Evolutionary conservation across 139 green algal genomes (phyloP), one percentile per base, ranked within the genome.

Genomic region (Medakamo hakoo): DNA sequence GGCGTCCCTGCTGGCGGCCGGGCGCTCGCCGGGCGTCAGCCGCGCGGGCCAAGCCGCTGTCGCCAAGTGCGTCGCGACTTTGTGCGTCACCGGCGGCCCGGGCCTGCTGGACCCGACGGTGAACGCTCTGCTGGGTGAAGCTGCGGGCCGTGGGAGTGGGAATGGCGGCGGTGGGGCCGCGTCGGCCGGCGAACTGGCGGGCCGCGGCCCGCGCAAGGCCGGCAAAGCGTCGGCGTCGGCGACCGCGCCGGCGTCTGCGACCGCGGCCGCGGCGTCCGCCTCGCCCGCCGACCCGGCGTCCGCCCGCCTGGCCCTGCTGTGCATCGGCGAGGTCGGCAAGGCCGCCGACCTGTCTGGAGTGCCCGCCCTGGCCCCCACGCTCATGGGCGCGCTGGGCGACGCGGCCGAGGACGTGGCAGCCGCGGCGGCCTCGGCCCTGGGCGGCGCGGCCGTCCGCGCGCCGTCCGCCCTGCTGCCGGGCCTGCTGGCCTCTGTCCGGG

Each of bases 251-350:
- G 20, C 18, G 20, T 31, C 25, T 62, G 3, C 5, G 27, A 4
- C 58, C 5, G 58, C 59, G 48, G 59, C 14, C 24, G 58, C 25
- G 21, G 14, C 28, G 23, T 26, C 32, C 24, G 27, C 27, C 30
- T 24, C n/a, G 16, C 27, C 63, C 25, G 49, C 29, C 29, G 57
- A 55, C 23, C 64, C 62, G 52, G 63, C 60, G 55, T 23, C 63
- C 26, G 73, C 80, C 67, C 70, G 87, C 28, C 81, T 96, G 58
- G 75, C 85, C 1, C 84, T 97, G 63, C 76, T 95, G 58, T 86
- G 71, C 58, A 62, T 97, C 20, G 90, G 90, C 3, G 87, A 95
- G 73, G 82, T 97, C 27, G 86, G 86, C 26, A 73, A 81, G 23
- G 63, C 69, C 4, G 63, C 69, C 19, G 84, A 95, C 75, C 71